Percentiles rank a stretch among this genome's conserved stretches.
Evolutionary conservation across 371 early-diverging fungal species (phyloP).

Genomic region (Dinochytrium kinnereticum): DNA sequence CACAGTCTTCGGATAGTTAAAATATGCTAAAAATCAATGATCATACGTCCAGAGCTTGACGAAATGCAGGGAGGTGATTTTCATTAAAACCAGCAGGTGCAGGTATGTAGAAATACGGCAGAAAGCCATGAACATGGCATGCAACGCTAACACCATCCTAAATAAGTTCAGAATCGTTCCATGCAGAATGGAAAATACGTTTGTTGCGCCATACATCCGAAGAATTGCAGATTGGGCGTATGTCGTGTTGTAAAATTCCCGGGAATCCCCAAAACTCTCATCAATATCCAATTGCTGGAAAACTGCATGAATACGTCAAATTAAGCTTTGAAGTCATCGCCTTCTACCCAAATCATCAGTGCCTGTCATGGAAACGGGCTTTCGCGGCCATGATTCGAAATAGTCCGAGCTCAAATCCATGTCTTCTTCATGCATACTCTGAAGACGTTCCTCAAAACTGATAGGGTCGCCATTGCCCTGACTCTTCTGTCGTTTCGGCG

Average conservation of each 20-base stretch:
- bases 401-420: slow-evolving; percentile 15
- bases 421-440: slow-evolving; percentile 7
- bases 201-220: slow-evolving; percentile 89
- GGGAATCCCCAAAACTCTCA: slow-evolving; percentile 55
- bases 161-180: not conserved
- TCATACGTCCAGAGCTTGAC: slow-evolving; percentile 65
- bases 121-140: slow-evolving; percentile 92
- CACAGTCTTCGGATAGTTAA: not conserved
- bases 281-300: slow-evolving; percentile 96
- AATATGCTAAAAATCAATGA: not conserved
- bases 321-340: not conserved
- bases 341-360: slow-evolving; percentile 19
- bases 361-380: slow-evolving; percentile 3
- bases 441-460: not conserved
- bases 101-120: slow-evolving; percentile 91
- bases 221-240: slow-evolving; percentile 55
- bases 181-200: slow-evolving; percentile 56
- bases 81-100: slow-evolving; percentile 79
- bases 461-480: not conserved
- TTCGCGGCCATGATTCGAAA: slow-evolving; percentile 33
- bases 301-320: slow-evolving; percentile 50
- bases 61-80: slow-evolving; percentile 63
- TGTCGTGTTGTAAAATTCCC: slow-evolving; percentile 33
- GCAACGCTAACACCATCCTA: slow-evolving; percentile 84
- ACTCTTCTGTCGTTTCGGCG: slow-evolving; percentile 1